Evolutionary conservation across 257 asterid genomes (phyloP).

Genomic region (Jacaranda copaia): DNA sequence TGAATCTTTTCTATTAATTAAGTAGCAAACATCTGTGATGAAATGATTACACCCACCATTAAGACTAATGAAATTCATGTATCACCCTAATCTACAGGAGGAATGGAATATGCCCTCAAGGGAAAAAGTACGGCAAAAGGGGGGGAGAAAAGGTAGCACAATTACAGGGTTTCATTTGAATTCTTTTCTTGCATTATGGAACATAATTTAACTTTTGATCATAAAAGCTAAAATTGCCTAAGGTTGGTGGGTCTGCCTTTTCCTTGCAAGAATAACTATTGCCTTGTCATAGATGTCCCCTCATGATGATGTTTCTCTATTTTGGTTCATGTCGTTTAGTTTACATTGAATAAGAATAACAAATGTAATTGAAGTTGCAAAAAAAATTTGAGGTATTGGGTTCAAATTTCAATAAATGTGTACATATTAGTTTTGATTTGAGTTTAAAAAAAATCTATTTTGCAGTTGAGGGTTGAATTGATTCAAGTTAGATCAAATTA

Average conservation of each 20-base stretch:
- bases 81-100: slow-evolving; percentile 10
- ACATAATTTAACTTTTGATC: slow-evolving; percentile 37
- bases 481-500: too few species aligned
- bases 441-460: too few species aligned
- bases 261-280: slow-evolving; percentile 20
- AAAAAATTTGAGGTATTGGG: background rate
- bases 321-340: slow-evolving; percentile 11
- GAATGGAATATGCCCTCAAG: slow-evolving; percentile 30
- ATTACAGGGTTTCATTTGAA: slow-evolving; percentile 43
- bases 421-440: too few species aligned
- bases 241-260: slow-evolving; percentile 38
- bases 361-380: background rate
- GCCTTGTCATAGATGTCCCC: slow-evolving; percentile 28
- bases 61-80: slow-evolving; percentile 36
- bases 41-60: slow-evolving; percentile 58
- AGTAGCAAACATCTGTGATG: slow-evolving; percentile 41
- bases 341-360: background rate
- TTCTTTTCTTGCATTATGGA: slow-evolving; percentile 38
- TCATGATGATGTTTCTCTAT: slow-evolving; percentile 24
- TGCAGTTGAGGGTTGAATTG: too few species aligned
- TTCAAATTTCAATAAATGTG: background rate
- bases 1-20: background rate
- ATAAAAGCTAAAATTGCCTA: slow-evolving; percentile 32
- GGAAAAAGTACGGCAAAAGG: background rate
- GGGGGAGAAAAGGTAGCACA: slow-evolving; percentile 38